Percentiles rank a stretch among this genome's conserved stretches.
These are phyloP conservation scores for Fusarium mundagurra DNA, from an alignment of 2,329 filamentous ascomycete genomes.

Conservation along the genomic window DNA sequence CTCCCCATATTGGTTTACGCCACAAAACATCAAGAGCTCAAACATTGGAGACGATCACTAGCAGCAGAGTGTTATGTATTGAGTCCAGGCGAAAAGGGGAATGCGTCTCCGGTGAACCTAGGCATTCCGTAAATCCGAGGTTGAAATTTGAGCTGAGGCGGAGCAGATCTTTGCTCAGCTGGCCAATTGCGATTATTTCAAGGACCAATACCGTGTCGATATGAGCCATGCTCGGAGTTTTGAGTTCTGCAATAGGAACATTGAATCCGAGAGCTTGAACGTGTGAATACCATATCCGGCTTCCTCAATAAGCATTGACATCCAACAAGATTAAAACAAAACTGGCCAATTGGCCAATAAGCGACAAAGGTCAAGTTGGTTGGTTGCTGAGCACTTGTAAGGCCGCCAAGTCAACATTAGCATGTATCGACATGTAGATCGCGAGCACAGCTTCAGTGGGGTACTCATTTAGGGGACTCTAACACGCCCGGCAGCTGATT, in stretches of 20 bases:
- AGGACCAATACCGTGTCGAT: neutral
- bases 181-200: neutral
- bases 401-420: neutral
- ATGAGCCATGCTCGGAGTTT: neutral
- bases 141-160: neutral
- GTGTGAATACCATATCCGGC: neutral
- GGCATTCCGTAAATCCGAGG: constrained; percentile 8
- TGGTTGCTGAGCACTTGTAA: neutral
- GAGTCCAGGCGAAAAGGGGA: constrained; percentile 23
- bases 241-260: neutral
- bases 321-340: neutral
- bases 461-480: neutral
- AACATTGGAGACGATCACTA: constrained; percentile 8
- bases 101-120: constrained; percentile 17
- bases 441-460: neutral
- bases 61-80: neutral
- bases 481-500: neutral
- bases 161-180: constrained; percentile 20
- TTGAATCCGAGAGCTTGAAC: neutral
- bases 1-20: neutral
- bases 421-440: constrained; percentile 10
- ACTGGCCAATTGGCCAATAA: constrained; percentile 12
- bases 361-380: neutral
- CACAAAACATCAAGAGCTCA: constrained; percentile 19
- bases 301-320: neutral